Evolutionary conservation across 495 filamentous ascomycete genomes (phyloP), one percentile per base, ranked within the genome.

Genomic region (Tuber brumale): DNA sequence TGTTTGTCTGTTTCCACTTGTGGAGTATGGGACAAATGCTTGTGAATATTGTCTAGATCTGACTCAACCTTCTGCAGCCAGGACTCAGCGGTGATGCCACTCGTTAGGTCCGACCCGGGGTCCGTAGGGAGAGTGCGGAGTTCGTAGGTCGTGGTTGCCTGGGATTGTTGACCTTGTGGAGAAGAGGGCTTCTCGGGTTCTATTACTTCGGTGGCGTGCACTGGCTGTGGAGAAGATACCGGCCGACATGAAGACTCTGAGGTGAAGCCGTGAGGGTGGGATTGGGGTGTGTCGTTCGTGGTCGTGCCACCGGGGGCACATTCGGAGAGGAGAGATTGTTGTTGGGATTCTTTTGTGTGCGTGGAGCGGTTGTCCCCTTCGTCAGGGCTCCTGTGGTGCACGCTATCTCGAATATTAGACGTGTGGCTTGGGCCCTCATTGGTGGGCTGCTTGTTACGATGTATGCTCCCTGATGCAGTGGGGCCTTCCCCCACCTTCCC

Each of bases 21-120:
- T 21, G 43, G 74, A 27, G 23, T 21, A 10, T 9, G 41, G 44
- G 74, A 61, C 1, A 75, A 66, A 23, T 79, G 73, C n/a, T 71
- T 79, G 16, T 73, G 51, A 45, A 76, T 80, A 19, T 71, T 70
- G 19, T 44, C 57, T 35, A 76, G 43, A 35, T 80, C 78, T 18
- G 35, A 61, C 48, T 79, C 77, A 12, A 73, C 73, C 19, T 71
- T 72, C 10, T 71, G 39, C 12, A 79, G 37, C 6, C 76, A 72
- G 27, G 72, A 61, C 46, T 61, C 51, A 19, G n/a, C 9, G n/a
- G 51, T 4, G n/a, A 61, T 61, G 10, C 72, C 66, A 1, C 42
- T 44, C 8, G 75, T 51, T 21, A 79, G 70, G 4, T 76, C 76
- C 1, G 45, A 66, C 23, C 79, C 79, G 44, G 79, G 79, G 19